Conservation (phyloP, 768 basidiomycete species). For the Inosperma sp. region DNA sequence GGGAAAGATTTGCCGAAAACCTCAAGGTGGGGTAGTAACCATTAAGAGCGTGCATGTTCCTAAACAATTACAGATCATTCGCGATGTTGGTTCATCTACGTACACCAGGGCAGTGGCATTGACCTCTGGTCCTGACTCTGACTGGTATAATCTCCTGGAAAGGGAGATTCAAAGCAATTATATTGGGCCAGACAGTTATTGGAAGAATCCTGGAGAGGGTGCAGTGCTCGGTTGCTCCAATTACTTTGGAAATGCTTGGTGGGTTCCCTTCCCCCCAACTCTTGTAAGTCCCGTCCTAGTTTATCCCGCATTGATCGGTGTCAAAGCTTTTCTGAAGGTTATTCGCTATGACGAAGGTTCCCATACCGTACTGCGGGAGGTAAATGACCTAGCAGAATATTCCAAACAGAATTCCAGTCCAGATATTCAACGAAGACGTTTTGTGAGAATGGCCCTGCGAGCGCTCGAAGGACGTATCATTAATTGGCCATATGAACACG, state of each 20-base stretch:
- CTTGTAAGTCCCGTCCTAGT: slow-evolving; percentile 38
- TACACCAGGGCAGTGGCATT: slow-evolving; percentile 53
- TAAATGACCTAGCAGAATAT: slow-evolving; percentile 52
- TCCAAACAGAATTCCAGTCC: slow-evolving; percentile 55
- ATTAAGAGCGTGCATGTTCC: not conserved
- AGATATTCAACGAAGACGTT: slow-evolving; percentile 45
- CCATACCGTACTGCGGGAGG: slow-evolving; percentile 41
- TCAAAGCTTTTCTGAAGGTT: slow-evolving; percentile 38
- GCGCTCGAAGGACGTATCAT: slow-evolving; percentile 61
- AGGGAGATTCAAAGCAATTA: slow-evolving; percentile 51
- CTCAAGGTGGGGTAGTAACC: slow-evolving; percentile 50
- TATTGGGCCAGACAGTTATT: slow-evolving; percentile 72
- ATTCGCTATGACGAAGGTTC: slow-evolving; percentile 65
- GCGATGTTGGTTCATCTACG: slow-evolving; percentile 55
- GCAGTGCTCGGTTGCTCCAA: slow-evolving; percentile 36
- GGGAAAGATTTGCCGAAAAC: slow-evolving; percentile 73
- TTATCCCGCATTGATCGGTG: not conserved
- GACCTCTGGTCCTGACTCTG: slow-evolving; percentile 42
- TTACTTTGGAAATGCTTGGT: slow-evolving; percentile 75
- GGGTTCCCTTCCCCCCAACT: slow-evolving; percentile 75
- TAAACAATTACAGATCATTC: slow-evolving; percentile 50
- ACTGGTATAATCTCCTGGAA: slow-evolving; percentile 45
- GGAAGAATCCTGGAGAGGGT: slow-evolving; percentile 38
- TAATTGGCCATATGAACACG: slow-evolving; percentile 59
- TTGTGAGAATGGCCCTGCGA: slow-evolving; percentile 59